Evolutionary conservation across 1,139 yeast genomes (phyloP).

Genomic region (Pneumocystis sp.): DNA sequence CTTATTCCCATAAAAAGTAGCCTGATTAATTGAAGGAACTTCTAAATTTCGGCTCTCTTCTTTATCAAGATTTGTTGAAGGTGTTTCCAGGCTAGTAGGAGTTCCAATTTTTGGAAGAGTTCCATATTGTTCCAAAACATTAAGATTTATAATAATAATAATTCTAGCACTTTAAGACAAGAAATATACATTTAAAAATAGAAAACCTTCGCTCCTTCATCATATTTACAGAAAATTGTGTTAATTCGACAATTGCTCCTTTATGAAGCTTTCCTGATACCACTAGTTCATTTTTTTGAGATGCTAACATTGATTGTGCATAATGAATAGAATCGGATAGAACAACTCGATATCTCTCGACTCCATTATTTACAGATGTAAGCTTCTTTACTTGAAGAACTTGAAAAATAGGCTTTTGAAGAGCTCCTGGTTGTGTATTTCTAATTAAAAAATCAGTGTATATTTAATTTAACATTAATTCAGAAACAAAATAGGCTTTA

Average conservation of each 20-base stretch:
- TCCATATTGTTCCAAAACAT: slow-evolving; percentile 11
- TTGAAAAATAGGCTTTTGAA: slow-evolving; percentile 13
- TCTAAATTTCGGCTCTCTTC: slow-evolving; percentile 4
- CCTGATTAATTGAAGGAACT: slow-evolving; percentile 8
- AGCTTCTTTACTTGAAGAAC: slow-evolving; percentile 15
- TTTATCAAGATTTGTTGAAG: background rate
- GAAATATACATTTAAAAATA: background rate
- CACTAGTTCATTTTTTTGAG: slow-evolving; percentile 13
- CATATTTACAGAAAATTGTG: slow-evolving; percentile 11
- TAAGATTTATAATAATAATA: slow-evolving; percentile 12
- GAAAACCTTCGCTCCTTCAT: slow-evolving; percentile 13
- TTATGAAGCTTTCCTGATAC: slow-evolving; percentile 8
- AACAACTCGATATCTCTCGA: slow-evolving; percentile 15
- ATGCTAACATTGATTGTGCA: slow-evolving; percentile 16
- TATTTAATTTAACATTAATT: background rate
- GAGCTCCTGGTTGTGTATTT: background rate
- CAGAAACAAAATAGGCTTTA: background rate
- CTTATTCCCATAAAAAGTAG: slow-evolving; percentile 6
- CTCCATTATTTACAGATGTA: slow-evolving; percentile 5
- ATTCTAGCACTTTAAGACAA: slow-evolving; percentile 2
- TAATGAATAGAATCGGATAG: slow-evolving; percentile 16
- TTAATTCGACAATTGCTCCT: slow-evolving; percentile 14
- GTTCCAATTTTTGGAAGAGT: slow-evolving; percentile 12
- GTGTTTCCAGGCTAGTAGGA: slow-evolving; percentile 8
- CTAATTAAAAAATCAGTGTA: background rate